Conservation (phyloP, 129 eudicot genomes). For the Escallonia rubra region DNA sequence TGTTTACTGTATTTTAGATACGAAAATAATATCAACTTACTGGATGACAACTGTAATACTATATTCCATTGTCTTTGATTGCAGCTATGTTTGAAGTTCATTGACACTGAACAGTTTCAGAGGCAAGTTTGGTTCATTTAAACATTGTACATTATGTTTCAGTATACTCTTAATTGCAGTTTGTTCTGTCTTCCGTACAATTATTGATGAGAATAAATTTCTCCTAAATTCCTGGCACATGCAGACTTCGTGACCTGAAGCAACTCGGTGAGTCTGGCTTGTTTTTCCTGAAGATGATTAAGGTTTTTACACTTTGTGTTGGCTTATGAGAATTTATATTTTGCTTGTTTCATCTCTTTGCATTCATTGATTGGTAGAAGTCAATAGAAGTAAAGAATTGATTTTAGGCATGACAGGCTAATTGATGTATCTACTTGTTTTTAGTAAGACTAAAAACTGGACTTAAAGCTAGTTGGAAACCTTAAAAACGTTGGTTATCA, state of each 20-base stretch:
- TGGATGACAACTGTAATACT: too few relatives aligned
- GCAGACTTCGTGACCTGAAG: constrained; percentile 91
- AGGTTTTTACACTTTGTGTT: neutral
- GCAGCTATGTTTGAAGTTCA: constrained; percentile 80
- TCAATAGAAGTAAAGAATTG: neutral
- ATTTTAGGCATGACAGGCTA: too few relatives aligned
- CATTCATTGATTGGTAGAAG: neutral
- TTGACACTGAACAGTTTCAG: constrained; percentile 93
- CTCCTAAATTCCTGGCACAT: constrained; percentile 7
- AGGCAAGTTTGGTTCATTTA: constrained; percentile 44
- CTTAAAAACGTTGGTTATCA: neutral
- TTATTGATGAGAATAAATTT: constrained; percentile 6
- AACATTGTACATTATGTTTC: constrained; percentile 3
- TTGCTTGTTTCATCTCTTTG: neutral
- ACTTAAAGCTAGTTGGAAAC: neutral
- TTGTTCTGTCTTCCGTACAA: constrained; percentile 3
- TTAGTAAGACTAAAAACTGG: too few relatives aligned
- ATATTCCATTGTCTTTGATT: constrained; percentile 8
- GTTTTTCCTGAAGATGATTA: neutral
- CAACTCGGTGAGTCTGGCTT: constrained; percentile 63
- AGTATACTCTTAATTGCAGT: neutral
- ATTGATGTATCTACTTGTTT: too few relatives aligned
- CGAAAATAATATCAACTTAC: too few relatives aligned
- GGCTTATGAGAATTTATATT: neutral
- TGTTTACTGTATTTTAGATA: too few relatives aligned